phyloP scores from a whole-genome alignment of 768 basidiomycete genomes.

The Tulasnella calospora region DNA sequence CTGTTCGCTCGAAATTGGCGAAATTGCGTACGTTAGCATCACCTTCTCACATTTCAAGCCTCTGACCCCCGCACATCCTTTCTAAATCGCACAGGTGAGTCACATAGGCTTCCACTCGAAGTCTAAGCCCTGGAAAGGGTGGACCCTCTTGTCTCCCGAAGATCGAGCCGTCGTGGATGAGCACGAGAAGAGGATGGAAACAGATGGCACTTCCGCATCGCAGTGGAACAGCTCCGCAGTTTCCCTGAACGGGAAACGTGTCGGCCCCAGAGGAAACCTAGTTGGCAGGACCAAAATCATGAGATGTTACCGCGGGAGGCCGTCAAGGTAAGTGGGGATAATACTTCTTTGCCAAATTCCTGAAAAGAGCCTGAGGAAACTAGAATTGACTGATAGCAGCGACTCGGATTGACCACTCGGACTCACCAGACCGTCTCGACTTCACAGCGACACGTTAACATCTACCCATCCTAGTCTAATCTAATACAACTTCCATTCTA shows the following conservation, averaged over 20 bases:
- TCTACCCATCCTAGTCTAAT: no score
- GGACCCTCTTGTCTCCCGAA: neutral
- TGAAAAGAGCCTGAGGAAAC: no score
- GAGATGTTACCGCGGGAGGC: no score
- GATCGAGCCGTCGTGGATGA: neutral
- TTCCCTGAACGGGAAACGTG: neutral
- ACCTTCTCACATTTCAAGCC: no score
- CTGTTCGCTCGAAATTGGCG: conserved; percentile 1
- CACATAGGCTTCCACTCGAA: neutral
- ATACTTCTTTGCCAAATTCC: no score
- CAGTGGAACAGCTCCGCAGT: neutral
- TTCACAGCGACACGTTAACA: no score
- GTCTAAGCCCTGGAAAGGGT: neutral
- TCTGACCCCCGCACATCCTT: neutral
- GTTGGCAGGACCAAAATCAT: no score
- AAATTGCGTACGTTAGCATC: neutral
- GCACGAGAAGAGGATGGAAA: neutral
- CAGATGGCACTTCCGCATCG: neutral
- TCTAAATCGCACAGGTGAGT: neutral
- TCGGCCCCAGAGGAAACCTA: neutral
- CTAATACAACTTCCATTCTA: no score
- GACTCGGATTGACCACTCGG: no score
- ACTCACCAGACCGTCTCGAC: no score
- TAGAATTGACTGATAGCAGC: no score
- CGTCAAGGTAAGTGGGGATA: no score